Evolutionary conservation across 371 early-diverging fungal species (phyloP).

Genomic region (Haplosporangium sp.): DNA sequence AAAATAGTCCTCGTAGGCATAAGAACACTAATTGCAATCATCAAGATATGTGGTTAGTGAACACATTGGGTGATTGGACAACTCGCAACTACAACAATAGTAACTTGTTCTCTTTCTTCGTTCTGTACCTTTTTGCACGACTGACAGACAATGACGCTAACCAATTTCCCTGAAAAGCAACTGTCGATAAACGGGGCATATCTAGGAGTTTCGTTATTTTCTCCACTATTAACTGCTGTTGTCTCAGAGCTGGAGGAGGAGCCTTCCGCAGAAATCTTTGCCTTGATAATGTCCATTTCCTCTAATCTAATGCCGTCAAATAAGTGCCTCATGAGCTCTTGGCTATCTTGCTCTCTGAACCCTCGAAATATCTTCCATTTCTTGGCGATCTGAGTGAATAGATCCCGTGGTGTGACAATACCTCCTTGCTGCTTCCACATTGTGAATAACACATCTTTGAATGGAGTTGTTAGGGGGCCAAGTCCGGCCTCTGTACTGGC

Average conservation of each 20-base stretch:
- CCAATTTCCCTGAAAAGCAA: constrained; percentile 73
- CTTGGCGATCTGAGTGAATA: constrained; percentile 62
- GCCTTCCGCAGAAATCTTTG: constrained; percentile 9
- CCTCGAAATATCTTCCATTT: constrained; percentile 67
- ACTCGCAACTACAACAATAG: not conserved
- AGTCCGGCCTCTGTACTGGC: constrained; percentile 36
- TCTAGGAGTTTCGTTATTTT: constrained; percentile 28
- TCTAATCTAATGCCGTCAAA: constrained; percentile 71
- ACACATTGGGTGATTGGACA: not conserved
- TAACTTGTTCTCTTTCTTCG: not conserved
- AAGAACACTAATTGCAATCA: constrained; percentile 26
- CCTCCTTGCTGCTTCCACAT: constrained; percentile 56
- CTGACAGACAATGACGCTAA: constrained; percentile 69
- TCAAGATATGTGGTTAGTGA: not conserved
- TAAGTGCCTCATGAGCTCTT: constrained; percentile 72
- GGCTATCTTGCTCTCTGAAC: constrained; percentile 73
- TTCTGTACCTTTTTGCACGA: constrained; percentile 65
- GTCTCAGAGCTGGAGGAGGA: not conserved
- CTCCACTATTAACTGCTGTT: not conserved
- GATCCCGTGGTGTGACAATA: constrained; percentile 59
- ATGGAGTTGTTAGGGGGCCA: constrained; percentile 47
- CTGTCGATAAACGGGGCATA: constrained; percentile 69
- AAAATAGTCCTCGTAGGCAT: constrained; percentile 39
- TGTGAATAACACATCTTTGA: constrained; percentile 38
- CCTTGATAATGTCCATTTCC: constrained; percentile 53